Base-by-base conservation (phyloP, 2,329 filamentous ascomycete species). In the Penicillium sp. region DNA sequence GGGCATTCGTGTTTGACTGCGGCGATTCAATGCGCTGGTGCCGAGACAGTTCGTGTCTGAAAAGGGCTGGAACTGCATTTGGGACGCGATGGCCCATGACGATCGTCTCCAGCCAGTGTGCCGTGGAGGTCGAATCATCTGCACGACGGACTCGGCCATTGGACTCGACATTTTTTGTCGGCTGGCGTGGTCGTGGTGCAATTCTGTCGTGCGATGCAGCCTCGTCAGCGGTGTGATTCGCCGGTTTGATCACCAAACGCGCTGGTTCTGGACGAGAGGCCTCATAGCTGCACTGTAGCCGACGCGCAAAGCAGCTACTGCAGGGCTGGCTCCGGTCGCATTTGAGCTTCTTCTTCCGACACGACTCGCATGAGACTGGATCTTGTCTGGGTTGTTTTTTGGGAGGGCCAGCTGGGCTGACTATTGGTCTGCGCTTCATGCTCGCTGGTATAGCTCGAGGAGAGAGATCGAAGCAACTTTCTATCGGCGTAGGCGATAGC, bases 281-380 rank as follows among this genome's bases (percentile, higher is more conserved):
- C 2, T 39, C 52, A 34, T 60, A 63, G 10, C 13, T 47, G 39
- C 66, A 69, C 1, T 31, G 5, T 9, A 67, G 28, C 2, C 46
- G 47, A 10, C 65, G 60, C 4, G 57, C 37, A 1, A 43, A 53
- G 48, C 76, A 79, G 43, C 70, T 71, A 20, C 68, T 69, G 50
- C 76, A 79, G 9, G 76, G 76, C 10, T 67, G 59, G 31, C 68
- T 68, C 3, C 75, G 70, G 52, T 77, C 71, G 54, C 76, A 79
- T 62, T 76, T 78, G 25, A 78, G 71, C 66, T 77, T 68, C 48
- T 65, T 64, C 45, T 54, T 51, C 3, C 65, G 57, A 36, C 67
- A 70, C 7, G 58, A 65, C 9, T 62, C 59, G 33, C 66, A 70
- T 0, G 67, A 69, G 1, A 70, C 64, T 0, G 67, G 66, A 11